A percentile compares a stretch with the other conserved stretches of the same genome.
phyloP scores from a whole-genome alignment of 805 yeast species.

The Teunomyces funiuensis region DNA sequence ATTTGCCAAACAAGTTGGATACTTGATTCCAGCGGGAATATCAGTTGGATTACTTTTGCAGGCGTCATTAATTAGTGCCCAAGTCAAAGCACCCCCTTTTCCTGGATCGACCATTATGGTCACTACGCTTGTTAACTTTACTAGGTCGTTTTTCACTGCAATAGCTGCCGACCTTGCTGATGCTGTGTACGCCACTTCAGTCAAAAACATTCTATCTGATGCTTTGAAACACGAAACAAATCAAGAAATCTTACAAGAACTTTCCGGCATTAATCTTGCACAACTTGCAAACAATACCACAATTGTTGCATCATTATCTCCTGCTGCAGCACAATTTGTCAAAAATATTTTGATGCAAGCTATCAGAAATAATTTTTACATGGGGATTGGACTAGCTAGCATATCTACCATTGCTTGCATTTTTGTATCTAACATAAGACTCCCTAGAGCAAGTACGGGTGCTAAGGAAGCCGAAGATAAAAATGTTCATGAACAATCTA shows the following conservation, averaged over 20 bases:
- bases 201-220: conserved; percentile 16
- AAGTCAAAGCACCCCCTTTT: conserved; percentile 49
- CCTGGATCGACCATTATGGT: conserved; percentile 51
- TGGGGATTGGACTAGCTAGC: conserved; percentile 37
- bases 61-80: conserved; percentile 43
- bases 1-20: conserved; percentile 39
- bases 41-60: conserved; percentile 51
- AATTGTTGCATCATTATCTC: conserved; percentile 16
- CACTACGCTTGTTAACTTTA: conserved; percentile 45
- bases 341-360: conserved; percentile 35
- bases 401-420: conserved; percentile 29
- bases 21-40: conserved; percentile 47
- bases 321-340: conserved; percentile 24
- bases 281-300: conserved; percentile 15
- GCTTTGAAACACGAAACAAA: conserved; percentile 16
- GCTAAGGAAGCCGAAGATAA: background rate
- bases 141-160: conserved; percentile 47
- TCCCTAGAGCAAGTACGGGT: conserved; percentile 27
- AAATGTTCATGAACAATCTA: background rate
- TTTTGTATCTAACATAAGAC: conserved; percentile 39
- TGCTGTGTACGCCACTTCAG: conserved; percentile 33
- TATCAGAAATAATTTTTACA: conserved; percentile 40
- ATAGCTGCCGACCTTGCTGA: conserved; percentile 45
- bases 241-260: conserved; percentile 16
- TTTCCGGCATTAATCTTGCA: conserved; percentile 15